A percentile compares a stretch with the other conserved stretches of the same genome.
Evolutionary conservation across 352 stramenopile species (phyloP).

Genomic region (Globisporangium emineosum): DNA sequence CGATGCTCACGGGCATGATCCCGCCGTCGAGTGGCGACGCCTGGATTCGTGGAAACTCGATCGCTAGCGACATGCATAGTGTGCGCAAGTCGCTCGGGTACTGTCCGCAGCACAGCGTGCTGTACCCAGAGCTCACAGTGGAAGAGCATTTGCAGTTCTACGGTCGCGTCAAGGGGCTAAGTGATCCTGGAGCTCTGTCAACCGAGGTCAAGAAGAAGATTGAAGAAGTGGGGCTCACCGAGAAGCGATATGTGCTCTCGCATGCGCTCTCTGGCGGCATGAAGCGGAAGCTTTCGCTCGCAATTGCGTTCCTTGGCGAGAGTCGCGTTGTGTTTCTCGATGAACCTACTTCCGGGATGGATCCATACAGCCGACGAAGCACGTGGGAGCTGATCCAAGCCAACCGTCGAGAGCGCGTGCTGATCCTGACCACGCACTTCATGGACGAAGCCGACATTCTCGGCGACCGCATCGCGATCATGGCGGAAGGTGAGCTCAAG

Average conservation of each 20-base stretch:
- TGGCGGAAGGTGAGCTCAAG: constrained; percentile 67
- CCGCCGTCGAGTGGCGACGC: constrained; percentile 52
- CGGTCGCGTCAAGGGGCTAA: too few relatives aligned
- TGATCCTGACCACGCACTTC: constrained; percentile 92
- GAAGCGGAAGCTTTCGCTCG: constrained; percentile 96
- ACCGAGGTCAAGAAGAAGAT: constrained; percentile 41
- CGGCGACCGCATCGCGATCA: constrained; percentile 88
- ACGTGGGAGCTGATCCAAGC: constrained; percentile 86
- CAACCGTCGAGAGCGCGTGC: constrained; percentile 56
- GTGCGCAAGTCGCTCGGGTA: too few relatives aligned
- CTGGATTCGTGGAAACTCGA: constrained; percentile 71
- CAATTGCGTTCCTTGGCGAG: constrained; percentile 94
- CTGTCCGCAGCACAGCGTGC: constrained; percentile 96
- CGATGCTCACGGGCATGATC: constrained; percentile 85
- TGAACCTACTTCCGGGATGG: constrained; percentile 94
- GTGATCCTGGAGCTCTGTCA: constrained; percentile 88
- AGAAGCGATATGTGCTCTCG: constrained; percentile 92
- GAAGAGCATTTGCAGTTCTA: constrained; percentile 94
- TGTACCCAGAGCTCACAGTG: constrained; percentile 95
- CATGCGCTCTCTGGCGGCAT: constrained; percentile 90
- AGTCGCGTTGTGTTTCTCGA: constrained; percentile 89
- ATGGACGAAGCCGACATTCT: constrained; percentile 93
- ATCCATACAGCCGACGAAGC: constrained; percentile 92
- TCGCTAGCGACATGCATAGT: constrained; percentile 90
- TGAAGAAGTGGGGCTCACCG: constrained; percentile 82